Evolutionary conservation across 2,329 filamentous ascomycete genomes (phyloP), one percentile per base, ranked within the genome.

Genomic region (Trichoderma gracile): DNA sequence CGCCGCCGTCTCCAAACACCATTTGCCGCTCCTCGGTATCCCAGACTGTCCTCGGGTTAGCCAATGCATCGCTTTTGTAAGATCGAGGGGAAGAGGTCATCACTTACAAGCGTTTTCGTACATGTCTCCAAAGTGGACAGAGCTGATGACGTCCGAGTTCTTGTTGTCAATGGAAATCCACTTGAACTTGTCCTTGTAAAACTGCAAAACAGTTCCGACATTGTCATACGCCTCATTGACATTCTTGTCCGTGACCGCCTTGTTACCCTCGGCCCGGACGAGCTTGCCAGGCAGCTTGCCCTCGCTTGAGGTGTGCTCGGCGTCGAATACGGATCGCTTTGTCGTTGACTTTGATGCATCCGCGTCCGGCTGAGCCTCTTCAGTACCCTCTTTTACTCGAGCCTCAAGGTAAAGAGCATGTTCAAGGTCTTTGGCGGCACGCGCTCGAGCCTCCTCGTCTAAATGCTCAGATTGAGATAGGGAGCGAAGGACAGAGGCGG

Each of bases 1-100:
- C 77, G 65, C 81, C 78, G 7, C 84, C 83, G 59, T 86, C 83
- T 3, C 84, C 84, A 68, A 83, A 86, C 5, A 85, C 81, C 79
- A 86, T 84, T 69, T 84, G 81, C 42, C 76, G 70, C 53, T 73
- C 75, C 65, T 78, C 73, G 2, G 80, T 76, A 64, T 84, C 79
- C 82, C 83, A 85, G 70, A 82, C 78, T 80, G 47, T 8, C 15
- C 19, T 9, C 25, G 4, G 7, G 8, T 68, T 21, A 68, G 67
- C 53, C 25, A 40, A 17, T 30, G 40, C 5, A 14, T 6, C 9
- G 33, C 12, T 21, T 40, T 25, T 23, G 14, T n/a, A n/a, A n/a
- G 5, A 1, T 5, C 0, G 30, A 50, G 27, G n/a, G 40, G 12
- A 10, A 10, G 12, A 23, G 3, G 46, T 38, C 9, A 19, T 12